Percentiles rank a stretch among this genome's conserved stretches.
phyloP scores from a whole-genome alignment of 202 grass and related monocot genomes.

The Brachypodium distachyon region DNA sequence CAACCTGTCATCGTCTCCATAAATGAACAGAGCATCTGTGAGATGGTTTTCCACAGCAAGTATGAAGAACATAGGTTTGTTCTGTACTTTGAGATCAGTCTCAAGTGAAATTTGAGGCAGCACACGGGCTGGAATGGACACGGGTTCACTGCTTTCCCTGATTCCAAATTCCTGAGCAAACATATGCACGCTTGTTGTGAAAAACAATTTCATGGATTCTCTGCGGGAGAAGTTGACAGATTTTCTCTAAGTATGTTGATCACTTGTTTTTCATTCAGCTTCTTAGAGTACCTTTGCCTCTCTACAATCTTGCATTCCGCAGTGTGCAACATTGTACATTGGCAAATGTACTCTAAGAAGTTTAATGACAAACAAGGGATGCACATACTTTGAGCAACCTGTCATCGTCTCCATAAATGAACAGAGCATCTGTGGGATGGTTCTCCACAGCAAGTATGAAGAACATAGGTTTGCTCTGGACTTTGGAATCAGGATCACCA shows the following conservation, averaged over 20 bases:
- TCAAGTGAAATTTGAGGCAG: too few species aligned
- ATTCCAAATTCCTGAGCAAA: slow-evolving; percentile 67
- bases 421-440: slow-evolving; percentile 48
- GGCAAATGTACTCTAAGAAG: slow-evolving; percentile 44
- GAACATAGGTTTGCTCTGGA: slow-evolving; percentile 49
- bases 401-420: slow-evolving; percentile 35
- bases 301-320: slow-evolving; percentile 46
- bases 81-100: too few species aligned
- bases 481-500: slow-evolving; percentile 41
- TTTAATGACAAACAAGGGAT: slow-evolving; percentile 51
- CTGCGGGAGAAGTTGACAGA: slow-evolving; percentile 39
- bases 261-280: slow-evolving; percentile 58
- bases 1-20: slow-evolving; percentile 49
- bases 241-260: slow-evolving; percentile 50
- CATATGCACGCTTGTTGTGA: slow-evolving; percentile 45
- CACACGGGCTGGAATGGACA: slow-evolving; percentile 44
- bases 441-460: not conserved
- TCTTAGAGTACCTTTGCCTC: slow-evolving; percentile 45
- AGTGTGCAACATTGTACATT: slow-evolving; percentile 9
- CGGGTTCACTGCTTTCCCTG: slow-evolving; percentile 27
- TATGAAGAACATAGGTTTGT: not conserved
- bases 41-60: slow-evolving; percentile 50
- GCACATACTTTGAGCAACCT: slow-evolving; percentile 46
- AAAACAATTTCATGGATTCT: slow-evolving; percentile 46
- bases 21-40: slow-evolving; percentile 21